Conservation (phyloP, 2,329 filamentous ascomycete species). For the Colletotrichum siamense region DNA sequence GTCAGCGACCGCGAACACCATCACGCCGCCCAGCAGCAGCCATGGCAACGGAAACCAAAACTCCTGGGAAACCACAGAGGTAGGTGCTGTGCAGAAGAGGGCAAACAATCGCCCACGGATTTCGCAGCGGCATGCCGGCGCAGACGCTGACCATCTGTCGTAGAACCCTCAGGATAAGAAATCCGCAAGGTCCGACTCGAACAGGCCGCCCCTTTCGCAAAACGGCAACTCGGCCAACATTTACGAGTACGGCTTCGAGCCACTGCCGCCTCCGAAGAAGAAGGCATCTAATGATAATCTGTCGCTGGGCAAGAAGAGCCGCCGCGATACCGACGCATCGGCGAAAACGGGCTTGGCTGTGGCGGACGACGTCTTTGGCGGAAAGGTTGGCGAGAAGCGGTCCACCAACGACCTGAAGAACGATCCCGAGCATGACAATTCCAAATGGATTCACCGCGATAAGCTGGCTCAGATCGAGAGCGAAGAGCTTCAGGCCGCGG, state of each 20-base stretch:
- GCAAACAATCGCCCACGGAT: neutral
- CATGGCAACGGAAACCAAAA: conserved; percentile 53
- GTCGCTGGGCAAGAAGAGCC: conserved; percentile 17
- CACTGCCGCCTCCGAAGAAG: conserved; percentile 31
- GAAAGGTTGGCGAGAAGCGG: conserved; percentile 26
- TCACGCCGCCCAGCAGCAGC: conserved; percentile 55
- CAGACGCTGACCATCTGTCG: neutral
- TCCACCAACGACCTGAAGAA: conserved; percentile 29
- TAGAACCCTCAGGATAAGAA: conserved; percentile 26
- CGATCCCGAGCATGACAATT: conserved; percentile 57
- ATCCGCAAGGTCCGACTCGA: conserved; percentile 16
- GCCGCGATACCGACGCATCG: conserved; percentile 24
- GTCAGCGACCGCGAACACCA: conserved; percentile 50
- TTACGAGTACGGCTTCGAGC: conserved; percentile 24
- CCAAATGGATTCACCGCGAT: conserved; percentile 86
- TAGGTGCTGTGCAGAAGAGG: conserved; percentile 30
- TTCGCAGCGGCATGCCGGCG: neutral
- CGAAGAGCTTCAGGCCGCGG: conserved; percentile 79
- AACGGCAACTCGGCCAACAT: conserved; percentile 28
- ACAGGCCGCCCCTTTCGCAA: conserved; percentile 15
- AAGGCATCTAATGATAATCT: conserved; percentile 42
- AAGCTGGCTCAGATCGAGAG: conserved; percentile 84
- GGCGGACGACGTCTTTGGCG: conserved; percentile 27
- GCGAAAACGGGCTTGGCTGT: conserved; percentile 26
- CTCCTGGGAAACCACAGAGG: conserved; percentile 49